Evolutionary conservation across 1,139 yeast genomes (phyloP).

Genomic region (Suhomyces kunorum): DNA sequence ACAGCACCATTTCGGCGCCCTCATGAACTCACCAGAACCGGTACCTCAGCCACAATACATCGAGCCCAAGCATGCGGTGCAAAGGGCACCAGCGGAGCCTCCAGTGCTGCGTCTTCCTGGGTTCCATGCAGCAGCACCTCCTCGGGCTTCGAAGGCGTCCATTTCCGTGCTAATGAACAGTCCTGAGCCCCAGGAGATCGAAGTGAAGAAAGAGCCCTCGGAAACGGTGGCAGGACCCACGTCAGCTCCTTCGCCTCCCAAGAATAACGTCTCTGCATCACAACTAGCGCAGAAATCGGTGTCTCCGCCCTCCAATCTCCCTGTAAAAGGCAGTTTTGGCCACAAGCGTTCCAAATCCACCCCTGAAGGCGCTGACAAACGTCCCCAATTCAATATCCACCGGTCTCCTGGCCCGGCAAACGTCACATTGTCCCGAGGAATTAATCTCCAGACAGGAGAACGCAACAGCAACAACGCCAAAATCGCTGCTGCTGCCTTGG

Average conservation of each 20-base stretch:
- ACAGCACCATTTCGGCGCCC: neutral
- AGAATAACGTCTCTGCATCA: neutral
- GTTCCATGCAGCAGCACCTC: conserved; percentile 1
- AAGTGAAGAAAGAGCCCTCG: neutral
- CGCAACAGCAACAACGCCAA: conserved; percentile 50
- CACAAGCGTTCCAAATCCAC: conserved; percentile 31
- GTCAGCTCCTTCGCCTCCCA: conserved; percentile 4
- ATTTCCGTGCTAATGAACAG: conserved; percentile 18
- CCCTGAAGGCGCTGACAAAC: conserved; percentile 18
- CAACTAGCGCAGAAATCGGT: conserved; percentile 11
- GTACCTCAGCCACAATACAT: neutral
- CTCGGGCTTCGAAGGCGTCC: conserved; percentile 14
- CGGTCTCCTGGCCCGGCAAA: conserved; percentile 51
- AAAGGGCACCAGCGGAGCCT: neutral
- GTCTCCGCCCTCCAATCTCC: conserved; percentile 18
- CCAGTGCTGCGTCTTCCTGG: conserved; percentile 3
- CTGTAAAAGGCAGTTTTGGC: conserved; percentile 20
- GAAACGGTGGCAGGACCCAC: neutral
- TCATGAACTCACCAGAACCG: conserved; percentile 9
- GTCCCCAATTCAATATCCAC: conserved; percentile 1
- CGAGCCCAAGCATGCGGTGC: neutral
- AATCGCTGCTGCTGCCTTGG: conserved; percentile 71
- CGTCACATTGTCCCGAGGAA: conserved; percentile 48
- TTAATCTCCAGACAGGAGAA: conserved; percentile 38
- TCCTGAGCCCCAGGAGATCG: conserved; percentile 12